Percentiles rank a stretch among this genome's conserved stretches.
Evolutionary conservation across 2,329 filamentous ascomycete species (phyloP).

Genomic region (Ophiostoma australiae): DNA sequence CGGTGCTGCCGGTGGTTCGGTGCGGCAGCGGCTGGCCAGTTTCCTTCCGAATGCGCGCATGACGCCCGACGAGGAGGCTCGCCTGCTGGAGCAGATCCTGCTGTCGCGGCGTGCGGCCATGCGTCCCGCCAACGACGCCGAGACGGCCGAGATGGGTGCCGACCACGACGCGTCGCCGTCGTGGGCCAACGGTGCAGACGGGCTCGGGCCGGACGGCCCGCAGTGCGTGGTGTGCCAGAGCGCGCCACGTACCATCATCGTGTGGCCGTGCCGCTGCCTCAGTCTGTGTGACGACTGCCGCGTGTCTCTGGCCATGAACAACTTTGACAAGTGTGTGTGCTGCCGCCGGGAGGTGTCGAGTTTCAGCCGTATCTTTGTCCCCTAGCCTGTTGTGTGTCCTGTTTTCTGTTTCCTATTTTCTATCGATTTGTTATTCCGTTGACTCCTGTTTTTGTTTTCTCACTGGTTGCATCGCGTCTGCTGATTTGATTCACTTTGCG

Average conservation of each 20-base stretch:
- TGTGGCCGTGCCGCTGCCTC: constrained; percentile 94
- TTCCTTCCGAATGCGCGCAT: constrained; percentile 41
- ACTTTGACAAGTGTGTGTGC: constrained; percentile 94
- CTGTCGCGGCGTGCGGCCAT: constrained; percentile 43
- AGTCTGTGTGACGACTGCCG: constrained; percentile 93
- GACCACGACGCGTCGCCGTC: constrained; percentile 31
- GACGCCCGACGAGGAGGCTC: constrained; percentile 55
- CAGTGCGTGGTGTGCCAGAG: constrained; percentile 92
- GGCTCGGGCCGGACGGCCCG: constrained; percentile 65
- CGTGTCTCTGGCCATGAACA: constrained; percentile 90
- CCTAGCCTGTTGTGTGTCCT: constrained; percentile 40
- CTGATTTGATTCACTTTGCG: neutral
- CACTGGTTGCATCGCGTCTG: neutral
- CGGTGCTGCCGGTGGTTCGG: constrained; percentile 30
- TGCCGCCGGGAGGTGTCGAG: constrained; percentile 83
- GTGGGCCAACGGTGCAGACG: constrained; percentile 68
- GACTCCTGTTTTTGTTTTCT: neutral
- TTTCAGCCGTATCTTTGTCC: constrained; percentile 88
- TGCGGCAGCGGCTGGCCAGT: constrained; percentile 26
- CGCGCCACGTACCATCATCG: constrained; percentile 77
- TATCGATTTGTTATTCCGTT: neutral
- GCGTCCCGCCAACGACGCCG: constrained; percentile 21
- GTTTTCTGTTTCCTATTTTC: neutral
- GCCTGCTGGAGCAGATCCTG: constrained; percentile 56
- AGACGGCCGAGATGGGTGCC: neutral